These are phyloP conservation scores for Xylaria scruposa DNA, from an alignment of 495 filamentous ascomycete species.

Conservation along the genomic window DNA sequence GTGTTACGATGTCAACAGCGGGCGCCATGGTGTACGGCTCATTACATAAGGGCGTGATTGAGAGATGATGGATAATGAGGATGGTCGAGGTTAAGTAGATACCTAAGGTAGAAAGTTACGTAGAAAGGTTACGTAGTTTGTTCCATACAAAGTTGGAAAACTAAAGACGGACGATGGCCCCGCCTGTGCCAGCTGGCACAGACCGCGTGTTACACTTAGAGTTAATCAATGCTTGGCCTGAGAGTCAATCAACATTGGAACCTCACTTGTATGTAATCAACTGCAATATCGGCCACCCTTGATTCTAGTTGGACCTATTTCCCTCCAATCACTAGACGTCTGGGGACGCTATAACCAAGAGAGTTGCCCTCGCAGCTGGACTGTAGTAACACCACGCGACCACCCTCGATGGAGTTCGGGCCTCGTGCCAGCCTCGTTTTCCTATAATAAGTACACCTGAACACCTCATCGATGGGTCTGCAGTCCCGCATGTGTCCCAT, in stretches of 20 bases:
- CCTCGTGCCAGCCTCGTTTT: not conserved
- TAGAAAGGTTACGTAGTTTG: not conserved
- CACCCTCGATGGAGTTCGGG: not conserved
- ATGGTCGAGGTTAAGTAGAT: not conserved
- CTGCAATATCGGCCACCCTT: not conserved
- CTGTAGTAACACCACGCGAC: not conserved
- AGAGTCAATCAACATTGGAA: not conserved
- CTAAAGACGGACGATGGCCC: slow-evolving; percentile 3
- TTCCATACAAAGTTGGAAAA: not conserved
- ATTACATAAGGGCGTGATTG: not conserved
- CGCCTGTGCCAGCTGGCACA: slow-evolving; percentile 18
- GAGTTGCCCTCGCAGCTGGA: slow-evolving; percentile 14
- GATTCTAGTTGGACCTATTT: not conserved
- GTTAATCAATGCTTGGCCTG: not conserved
- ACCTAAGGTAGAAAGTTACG: not conserved
- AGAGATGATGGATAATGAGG: not conserved
- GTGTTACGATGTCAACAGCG: slow-evolving; percentile 50
- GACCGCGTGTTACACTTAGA: not conserved
- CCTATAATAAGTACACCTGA: slow-evolving; percentile 19
- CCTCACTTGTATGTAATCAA: not conserved
- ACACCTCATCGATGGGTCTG: not conserved
- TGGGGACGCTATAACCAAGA: not conserved
- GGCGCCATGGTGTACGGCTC: slow-evolving; percentile 31
- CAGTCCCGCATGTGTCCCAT: not conserved
- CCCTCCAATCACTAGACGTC: not conserved